Evolutionary conservation across 1,139 yeast species (phyloP), one percentile per base, ranked within the genome.

Genomic region (Diutina neorugosa): DNA sequence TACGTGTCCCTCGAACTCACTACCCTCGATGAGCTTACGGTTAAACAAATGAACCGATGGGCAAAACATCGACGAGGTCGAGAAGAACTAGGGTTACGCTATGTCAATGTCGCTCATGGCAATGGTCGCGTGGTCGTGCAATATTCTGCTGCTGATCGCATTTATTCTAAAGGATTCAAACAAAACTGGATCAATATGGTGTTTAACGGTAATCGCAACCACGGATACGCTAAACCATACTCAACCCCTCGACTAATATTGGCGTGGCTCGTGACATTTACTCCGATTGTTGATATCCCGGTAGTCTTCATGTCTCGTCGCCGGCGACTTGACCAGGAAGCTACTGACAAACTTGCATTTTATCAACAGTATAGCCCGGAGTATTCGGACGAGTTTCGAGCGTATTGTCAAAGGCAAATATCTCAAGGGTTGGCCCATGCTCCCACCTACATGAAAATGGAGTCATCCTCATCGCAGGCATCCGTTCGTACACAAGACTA

Each of bases 1-100:
- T 76, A 75, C 59, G 66, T 79, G 41, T 52, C 57, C 3, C 56
- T 55, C 14, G 81, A 82, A 58, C 64, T 70, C 55, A 76, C 84
- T 2, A 75, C 86, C 60, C 55, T 70, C 18, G 76, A 71, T 55
- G 74, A 69, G 49, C 55, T 70, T 44, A 59, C 65, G 9, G 53
- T 57, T 16, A 66, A 63, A 47, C 69, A 69, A 56, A 61, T 43
- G 43, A 51, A 16, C 54, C 59, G 41, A 52, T 51, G 57, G 53
- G 55, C 44, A 53, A 53, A 51, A 55, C 55, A 31, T 54, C 53
- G 48, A 37, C 27, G 27, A 6, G 50, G 50, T 0, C 57, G 73
- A 18, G 59, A 57, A 8, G 74, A 71, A 55, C 57, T 54, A 16
- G 76, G 76, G 2, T 53, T 56, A 2, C 57, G 75, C 23, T 73